Evolutionary conservation across 441 rosid species (phyloP).

Genomic region (Erodium texanum): DNA sequence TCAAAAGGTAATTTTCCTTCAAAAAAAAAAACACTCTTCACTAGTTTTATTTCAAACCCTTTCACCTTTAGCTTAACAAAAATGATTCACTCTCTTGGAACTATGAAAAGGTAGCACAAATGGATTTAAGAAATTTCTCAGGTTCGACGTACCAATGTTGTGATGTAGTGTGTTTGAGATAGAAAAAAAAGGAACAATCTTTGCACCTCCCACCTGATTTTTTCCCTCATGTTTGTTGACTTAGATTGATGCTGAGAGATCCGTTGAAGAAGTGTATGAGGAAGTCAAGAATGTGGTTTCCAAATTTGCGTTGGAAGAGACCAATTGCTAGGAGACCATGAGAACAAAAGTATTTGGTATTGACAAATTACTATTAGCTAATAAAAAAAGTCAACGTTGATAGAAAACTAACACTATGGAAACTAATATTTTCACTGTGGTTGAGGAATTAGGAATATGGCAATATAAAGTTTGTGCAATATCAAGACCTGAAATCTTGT

Average conservation of each 20-base stretch:
- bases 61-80: not conserved
- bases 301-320: not conserved
- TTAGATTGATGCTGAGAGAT: conserved; percentile 39
- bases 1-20: conserved; percentile 28
- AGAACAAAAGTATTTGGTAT: too few relatives aligned
- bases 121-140: not conserved
- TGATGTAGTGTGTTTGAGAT: not conserved
- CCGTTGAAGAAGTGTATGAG: conserved; percentile 32
- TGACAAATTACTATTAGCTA: not conserved
- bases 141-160: not conserved
- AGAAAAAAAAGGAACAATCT: too few relatives aligned
- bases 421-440: too few relatives aligned
- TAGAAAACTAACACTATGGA: not conserved
- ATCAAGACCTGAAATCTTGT: too few relatives aligned
- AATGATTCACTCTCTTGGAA: not conserved
- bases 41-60: not conserved
- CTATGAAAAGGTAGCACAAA: not conserved
- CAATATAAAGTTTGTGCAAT: too few relatives aligned
- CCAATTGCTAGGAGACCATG: not conserved
- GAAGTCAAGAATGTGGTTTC: conserved; percentile 22
- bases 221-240: not conserved
- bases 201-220: too few relatives aligned
- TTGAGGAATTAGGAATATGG: too few relatives aligned
- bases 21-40: not conserved
- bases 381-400: not conserved